A percentile compares a stretch with the other conserved stretches of the same genome.
These are phyloP conservation scores for Colletotrichum orchidophilum DNA, from an alignment of 2,329 filamentous ascomycete species.

Conservation along the genomic window DNA sequence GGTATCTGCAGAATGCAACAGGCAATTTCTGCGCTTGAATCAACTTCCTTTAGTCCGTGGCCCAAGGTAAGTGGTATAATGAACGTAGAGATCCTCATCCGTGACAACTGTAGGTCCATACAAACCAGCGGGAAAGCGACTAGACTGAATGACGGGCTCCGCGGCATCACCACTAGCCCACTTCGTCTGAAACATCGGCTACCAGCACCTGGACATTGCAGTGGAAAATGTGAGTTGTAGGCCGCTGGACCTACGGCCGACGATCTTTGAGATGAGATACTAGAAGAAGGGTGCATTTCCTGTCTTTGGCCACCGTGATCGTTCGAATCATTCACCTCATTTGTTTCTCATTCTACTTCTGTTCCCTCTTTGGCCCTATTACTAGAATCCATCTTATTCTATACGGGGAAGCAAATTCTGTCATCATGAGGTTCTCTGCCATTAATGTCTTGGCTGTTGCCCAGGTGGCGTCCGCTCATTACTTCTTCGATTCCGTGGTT, in stretches of 20 bases:
- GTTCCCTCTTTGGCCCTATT: not conserved
- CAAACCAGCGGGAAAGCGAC: no score
- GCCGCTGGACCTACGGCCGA: not conserved
- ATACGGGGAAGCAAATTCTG: not conserved
- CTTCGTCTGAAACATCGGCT: not conserved
- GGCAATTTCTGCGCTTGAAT: not conserved
- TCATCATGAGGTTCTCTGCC: slow-evolving; percentile 36
- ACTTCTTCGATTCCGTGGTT: slow-evolving; percentile 41
- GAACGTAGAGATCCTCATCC: no score
- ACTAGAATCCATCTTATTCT: no score
- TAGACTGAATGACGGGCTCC: not conserved
- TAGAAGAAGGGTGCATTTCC: not conserved
- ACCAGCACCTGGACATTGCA: not conserved
- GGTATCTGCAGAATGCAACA: not conserved
- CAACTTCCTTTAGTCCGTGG: no score
- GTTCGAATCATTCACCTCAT: not conserved
- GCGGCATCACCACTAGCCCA: not conserved
- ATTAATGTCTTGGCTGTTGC: slow-evolving; percentile 34
- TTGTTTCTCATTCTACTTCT: not conserved
- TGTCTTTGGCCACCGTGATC: not conserved
- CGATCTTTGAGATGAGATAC: not conserved
- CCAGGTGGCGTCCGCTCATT: slow-evolving; percentile 40
- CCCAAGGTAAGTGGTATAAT: no score
- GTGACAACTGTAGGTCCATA: not conserved
- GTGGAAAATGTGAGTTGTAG: not conserved